Evolutionary conservation across 225 moss, liverwort and hornwort genomes (phyloP).

Genomic region (Marchantia polymorpha): DNA sequence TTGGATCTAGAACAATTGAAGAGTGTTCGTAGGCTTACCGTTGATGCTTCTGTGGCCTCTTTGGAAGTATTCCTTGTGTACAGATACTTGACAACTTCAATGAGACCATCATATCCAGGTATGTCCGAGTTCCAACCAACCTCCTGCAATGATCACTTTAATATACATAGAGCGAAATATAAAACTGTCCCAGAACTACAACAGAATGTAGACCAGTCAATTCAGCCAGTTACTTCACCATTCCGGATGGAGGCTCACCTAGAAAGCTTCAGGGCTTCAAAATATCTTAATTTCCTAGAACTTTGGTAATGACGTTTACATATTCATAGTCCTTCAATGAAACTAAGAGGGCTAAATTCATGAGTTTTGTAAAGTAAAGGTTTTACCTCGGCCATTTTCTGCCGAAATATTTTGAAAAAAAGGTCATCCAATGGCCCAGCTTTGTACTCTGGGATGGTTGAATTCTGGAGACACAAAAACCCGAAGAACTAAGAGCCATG

Average conservation of each 20-base stretch:
- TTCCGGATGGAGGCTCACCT: not conserved
- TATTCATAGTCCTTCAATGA: not conserved
- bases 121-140: slow-evolving; percentile 86
- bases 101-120: slow-evolving; percentile 82
- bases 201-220: not conserved
- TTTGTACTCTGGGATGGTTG: slow-evolving; percentile 22
- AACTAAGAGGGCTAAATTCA: not conserved
- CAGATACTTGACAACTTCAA: slow-evolving; percentile 78
- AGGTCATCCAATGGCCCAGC: slow-evolving; percentile 62
- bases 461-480: not conserved
- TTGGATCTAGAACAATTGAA: no score
- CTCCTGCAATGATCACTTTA: slow-evolving; percentile 57
- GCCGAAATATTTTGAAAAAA: slow-evolving; percentile 64
- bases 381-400: slow-evolving; percentile 70
- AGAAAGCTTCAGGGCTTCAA: not conserved
- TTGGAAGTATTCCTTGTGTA: slow-evolving; percentile 60
- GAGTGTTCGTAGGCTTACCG: slow-evolving; percentile 59
- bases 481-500: not conserved
- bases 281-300: not conserved
- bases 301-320: no score
- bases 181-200: not conserved
- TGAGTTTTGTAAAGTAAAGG: not conserved
- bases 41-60: slow-evolving; percentile 73
- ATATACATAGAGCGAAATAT: not conserved
- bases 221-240: not conserved